These are phyloP conservation scores for Salicornia ramosissima DNA, from an alignment of 148 eudicot species.

Conservation along the genomic window DNA sequence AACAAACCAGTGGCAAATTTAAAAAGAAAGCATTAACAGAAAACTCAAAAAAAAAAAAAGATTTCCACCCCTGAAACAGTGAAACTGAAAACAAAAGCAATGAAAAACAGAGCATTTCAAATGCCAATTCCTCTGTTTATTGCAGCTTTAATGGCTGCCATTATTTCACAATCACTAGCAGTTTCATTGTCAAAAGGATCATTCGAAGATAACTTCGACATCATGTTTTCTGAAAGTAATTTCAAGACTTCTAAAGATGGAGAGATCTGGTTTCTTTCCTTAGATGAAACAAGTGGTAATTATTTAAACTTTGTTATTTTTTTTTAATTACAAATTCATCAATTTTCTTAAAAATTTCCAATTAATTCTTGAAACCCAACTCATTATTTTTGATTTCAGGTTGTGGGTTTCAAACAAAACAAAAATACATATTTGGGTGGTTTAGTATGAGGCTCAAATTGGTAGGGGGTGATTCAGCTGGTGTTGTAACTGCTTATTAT, in stretches of 20 bases:
- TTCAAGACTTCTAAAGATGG: slow-evolving; percentile 80
- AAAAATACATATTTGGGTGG: slow-evolving; percentile 94
- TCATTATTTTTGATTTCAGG: slow-evolving; percentile 36
- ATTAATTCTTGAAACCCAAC: background rate
- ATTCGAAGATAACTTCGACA: slow-evolving; percentile 55
- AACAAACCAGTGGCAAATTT: slow-evolving; percentile 9
- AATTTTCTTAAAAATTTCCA: background rate
- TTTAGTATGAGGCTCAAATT: slow-evolving; percentile 91
- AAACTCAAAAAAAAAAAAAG: too few species aligned
- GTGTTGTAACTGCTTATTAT: slow-evolving; percentile 93
- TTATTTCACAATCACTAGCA: slow-evolving; percentile 26
- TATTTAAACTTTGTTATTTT: background rate
- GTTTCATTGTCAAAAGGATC: slow-evolving; percentile 41
- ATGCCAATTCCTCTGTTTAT: slow-evolving; percentile 27
- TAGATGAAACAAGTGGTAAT: slow-evolving; percentile 66
- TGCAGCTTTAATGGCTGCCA: slow-evolving; percentile 30
- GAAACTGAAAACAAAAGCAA: slow-evolving; percentile 14
- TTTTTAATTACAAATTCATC: background rate
- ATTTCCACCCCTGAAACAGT: too few species aligned
- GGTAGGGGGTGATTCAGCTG: slow-evolving; percentile 91
- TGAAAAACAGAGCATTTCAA: slow-evolving; percentile 22
- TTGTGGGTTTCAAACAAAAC: slow-evolving; percentile 88
- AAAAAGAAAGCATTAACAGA: slow-evolving; percentile 35
- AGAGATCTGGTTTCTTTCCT: slow-evolving; percentile 80
- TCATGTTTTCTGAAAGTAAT: slow-evolving; percentile 62